phyloP scores from a whole-genome alignment of 345 rosid species.

The Raphanus raphanistrum region DNA sequence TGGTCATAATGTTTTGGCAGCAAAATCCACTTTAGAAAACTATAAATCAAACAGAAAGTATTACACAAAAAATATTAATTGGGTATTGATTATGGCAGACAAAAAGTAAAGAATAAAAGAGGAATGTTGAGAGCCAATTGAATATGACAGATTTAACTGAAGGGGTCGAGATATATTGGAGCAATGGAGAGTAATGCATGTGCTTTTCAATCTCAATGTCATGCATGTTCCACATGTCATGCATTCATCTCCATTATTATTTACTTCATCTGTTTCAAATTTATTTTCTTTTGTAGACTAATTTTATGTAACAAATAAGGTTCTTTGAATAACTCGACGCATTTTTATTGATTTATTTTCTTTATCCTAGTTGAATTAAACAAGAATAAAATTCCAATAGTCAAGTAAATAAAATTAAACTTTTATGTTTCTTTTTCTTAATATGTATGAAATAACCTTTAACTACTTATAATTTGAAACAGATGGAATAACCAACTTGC shows the following conservation, averaged over 20 bases:
- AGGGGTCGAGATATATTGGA: conserved; percentile 19
- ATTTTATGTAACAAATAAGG: too few relatives aligned
- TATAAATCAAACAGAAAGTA: conserved; percentile 13
- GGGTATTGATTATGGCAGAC: conserved; percentile 45
- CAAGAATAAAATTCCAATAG: too few relatives aligned
- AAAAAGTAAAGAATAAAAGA: conserved; percentile 39
- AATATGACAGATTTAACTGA: conserved; percentile 30
- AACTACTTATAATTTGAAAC: too few relatives aligned
- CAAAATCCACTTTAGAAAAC: conserved; percentile 33
- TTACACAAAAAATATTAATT: conserved; percentile 13
- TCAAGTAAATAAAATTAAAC: too few relatives aligned
- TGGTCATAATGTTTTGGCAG: conserved; percentile 43
- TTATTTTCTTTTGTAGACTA: too few relatives aligned
- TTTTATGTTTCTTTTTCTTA: too few relatives aligned
- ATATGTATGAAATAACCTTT: too few relatives aligned
- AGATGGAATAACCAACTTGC: too few relatives aligned
- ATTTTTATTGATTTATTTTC: too few relatives aligned
- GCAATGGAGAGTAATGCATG: conserved; percentile 29
- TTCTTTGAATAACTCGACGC: too few relatives aligned
- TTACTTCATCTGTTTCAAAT: too few relatives aligned
- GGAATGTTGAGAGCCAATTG: conserved; percentile 32
- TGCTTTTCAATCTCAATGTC: conserved; percentile 31
- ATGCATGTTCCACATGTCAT: conserved; percentile 43
- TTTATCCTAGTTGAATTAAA: too few relatives aligned
- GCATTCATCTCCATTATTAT: neutral